A percentile compares a stretch with the other conserved stretches of the same genome.
Conservation (phyloP, 2,329 filamentous ascomycete genomes). For the Diplocarpon rosae region DNA sequence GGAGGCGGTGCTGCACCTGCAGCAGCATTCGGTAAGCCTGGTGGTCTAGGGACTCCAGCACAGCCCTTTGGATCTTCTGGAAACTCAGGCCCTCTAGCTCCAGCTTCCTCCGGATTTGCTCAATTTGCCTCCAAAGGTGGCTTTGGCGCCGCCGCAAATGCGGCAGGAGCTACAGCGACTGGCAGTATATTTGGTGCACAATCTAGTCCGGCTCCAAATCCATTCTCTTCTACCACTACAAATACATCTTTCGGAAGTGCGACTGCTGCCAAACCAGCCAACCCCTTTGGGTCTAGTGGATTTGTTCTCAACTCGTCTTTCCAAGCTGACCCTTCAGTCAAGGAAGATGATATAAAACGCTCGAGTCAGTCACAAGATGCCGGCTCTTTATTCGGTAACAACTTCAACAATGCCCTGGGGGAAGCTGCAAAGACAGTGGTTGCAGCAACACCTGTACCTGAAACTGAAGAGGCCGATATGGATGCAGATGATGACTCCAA, state of each 20-base stretch:
- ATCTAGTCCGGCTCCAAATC: conserved; percentile 21
- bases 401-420: conserved; percentile 48
- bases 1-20: conserved; percentile 24
- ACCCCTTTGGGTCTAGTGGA: conserved; percentile 11
- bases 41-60: conserved; percentile 33
- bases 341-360: conserved; percentile 45
- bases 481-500: conserved; percentile 19
- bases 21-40: conserved; percentile 43
- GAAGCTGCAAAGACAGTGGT: conserved; percentile 31
- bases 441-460: conserved; percentile 23
- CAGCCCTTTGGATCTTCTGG: conserved; percentile 27
- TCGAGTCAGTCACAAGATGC: conserved; percentile 27
- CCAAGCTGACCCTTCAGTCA: conserved; percentile 38
- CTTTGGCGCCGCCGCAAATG: conserved; percentile 32
- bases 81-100: conserved; percentile 20
- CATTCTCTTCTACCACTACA: conserved; percentile 11
- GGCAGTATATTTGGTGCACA: conserved; percentile 24
- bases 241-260: conserved; percentile 10
- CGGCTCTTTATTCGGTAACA: conserved; percentile 49
- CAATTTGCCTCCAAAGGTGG: conserved; percentile 42
- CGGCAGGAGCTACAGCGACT: conserved; percentile 22
- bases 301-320: conserved; percentile 28
- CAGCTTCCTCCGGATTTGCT: conserved; percentile 38
- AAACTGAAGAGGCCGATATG: conserved; percentile 46
- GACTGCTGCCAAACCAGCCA: conserved; percentile 29